Evolutionary conservation across 1,284 basidiomycete genomes (phyloP), one percentile per base, ranked within the genome.

Genomic region (Somion occarium): DNA sequence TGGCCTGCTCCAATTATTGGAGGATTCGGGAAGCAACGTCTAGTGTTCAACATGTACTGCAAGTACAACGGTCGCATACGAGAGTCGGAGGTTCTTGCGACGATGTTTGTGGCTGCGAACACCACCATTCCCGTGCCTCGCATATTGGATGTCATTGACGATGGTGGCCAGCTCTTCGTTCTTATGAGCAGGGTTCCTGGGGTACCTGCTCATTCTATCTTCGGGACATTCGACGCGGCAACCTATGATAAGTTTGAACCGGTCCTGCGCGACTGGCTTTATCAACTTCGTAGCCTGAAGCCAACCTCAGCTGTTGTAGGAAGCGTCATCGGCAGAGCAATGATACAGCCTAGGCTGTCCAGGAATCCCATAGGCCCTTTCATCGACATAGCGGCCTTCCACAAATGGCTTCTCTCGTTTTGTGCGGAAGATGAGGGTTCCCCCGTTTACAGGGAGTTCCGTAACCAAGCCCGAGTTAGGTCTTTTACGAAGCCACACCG

Each of bases 41-140:
- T 37, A 11, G 11, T n/a, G 11, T 37, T 37, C 11, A n/a, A n/a
- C 34, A 9, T 37, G 9, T 37, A 37, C 34, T 9, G 11, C 34
- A 37, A 37, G n/a, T 37, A 11, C 34, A n/a, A n/a, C 11, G 9
- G 11, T 37, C 34, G 34, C 34, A 9, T 37, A 37, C 9, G 11
- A 11, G 34, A 37, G 34, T 9, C 34, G 34, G 34, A 37, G 34
- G 34, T 37, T 37, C n/a, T 37, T 9, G 34, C 34, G 9, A 37
- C 34, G n/a, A 37, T 37, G 34, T 37, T 37, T n/a, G 34, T 37
- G n/a, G 34, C 11, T 9, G 34, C 34, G 11, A 37, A 56, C 46
- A 56, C 56, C 24, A 56, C 52, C 23, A 54, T 56, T 23, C 56
- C 56, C 23, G 55, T 54, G 12, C 56, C 56, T 7, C 34, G 25